Conservation (phyloP, 306 rosid genomes). For the cucumber (Cucumis sativus) region Cucumber_9930_V3 NC_026656.2:23227501-23228000, state of each 20-base stretch:
- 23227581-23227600: too few species aligned
- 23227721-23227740: not conserved
- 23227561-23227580: not conserved
- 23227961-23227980: not conserved
- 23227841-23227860: conserved; percentile 57
- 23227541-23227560: not conserved
- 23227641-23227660: too few species aligned
- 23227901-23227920: not conserved
- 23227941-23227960: not conserved
- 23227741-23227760: not conserved
- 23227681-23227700: not conserved
- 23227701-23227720: not conserved
- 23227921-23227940: not conserved
- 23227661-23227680: too few species aligned
- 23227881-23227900: conserved; percentile 12
- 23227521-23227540: not conserved
- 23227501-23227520: not conserved
- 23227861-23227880: conserved; percentile 48
- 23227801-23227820: conserved; percentile 89
- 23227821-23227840: conserved; percentile 94
- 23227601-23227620: too few species aligned
- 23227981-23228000: not conserved
- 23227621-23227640: too few species aligned
- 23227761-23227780: not conserved
- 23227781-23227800: conserved; percentile 15